These are phyloP conservation scores for Pyrenophora tritici-repentis DNA, from an alignment of 2,329 filamentous ascomycete genomes.

Conservation along the genomic window DNA sequence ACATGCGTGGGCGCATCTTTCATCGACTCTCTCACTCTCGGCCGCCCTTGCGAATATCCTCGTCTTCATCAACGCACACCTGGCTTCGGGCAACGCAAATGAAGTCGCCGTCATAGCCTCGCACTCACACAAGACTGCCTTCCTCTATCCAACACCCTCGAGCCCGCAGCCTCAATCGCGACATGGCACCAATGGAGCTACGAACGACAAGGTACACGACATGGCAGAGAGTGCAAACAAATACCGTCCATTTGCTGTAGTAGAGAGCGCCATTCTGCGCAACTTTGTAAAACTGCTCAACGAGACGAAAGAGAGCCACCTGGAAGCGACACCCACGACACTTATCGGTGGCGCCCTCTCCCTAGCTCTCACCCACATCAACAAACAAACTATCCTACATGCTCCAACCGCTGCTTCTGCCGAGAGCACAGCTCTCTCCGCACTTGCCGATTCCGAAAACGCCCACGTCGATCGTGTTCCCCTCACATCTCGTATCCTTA, in stretches of 20 bases:
- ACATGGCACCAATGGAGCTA: slow-evolving; percentile 33
- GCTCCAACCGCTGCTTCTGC: slow-evolving; percentile 48
- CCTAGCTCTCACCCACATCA: slow-evolving; percentile 86
- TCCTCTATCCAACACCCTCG: slow-evolving; percentile 75
- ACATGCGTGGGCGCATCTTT: slow-evolving; percentile 84
- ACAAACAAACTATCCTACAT: slow-evolving; percentile 70
- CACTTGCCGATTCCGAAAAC: slow-evolving; percentile 48
- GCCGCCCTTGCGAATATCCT: slow-evolving; percentile 86
- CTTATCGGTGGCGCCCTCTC: slow-evolving; percentile 91
- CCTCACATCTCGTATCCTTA: slow-evolving; percentile 81
- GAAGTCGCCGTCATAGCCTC: slow-evolving; percentile 90
- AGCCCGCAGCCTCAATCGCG: slow-evolving; percentile 22
- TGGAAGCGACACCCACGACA: slow-evolving; percentile 74
- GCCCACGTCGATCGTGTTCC: slow-evolving; percentile 49
- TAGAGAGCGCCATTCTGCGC: slow-evolving; percentile 78
- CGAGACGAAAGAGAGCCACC: slow-evolving; percentile 65
- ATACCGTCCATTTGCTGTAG: slow-evolving; percentile 86
- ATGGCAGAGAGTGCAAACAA: slow-evolving; percentile 71
- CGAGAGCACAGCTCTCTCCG: slow-evolving; percentile 53
- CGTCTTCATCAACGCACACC: slow-evolving; percentile 95
- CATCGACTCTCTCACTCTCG: slow-evolving; percentile 75
- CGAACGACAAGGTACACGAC: slow-evolving; percentile 25
- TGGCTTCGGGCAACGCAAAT: slow-evolving; percentile 92
- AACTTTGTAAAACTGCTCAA: slow-evolving; percentile 76
- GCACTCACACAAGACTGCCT: slow-evolving; percentile 82